phyloP scores from a whole-genome alignment of 1,284 basidiomycete species.

The Cystobasidium sp. region DNA sequence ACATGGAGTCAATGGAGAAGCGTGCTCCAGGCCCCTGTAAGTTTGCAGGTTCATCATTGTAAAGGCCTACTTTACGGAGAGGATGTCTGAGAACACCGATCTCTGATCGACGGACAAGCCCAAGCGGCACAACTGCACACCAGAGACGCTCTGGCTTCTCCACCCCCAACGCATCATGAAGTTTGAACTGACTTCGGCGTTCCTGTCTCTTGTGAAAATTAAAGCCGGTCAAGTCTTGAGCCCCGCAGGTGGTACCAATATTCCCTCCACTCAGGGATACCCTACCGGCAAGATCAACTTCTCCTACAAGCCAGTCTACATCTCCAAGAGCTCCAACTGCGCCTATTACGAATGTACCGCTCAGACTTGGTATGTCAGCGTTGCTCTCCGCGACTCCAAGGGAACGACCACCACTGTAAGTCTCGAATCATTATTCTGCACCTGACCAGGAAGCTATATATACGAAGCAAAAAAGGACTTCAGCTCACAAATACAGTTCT shows the following conservation, averaged over 20 bases:
- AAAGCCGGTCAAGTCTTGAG: constrained; percentile 16
- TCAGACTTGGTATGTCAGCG: constrained; percentile 35
- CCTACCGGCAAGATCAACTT: constrained; percentile 33
- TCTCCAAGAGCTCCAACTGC: constrained; percentile 22
- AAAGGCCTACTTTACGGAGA: no score
- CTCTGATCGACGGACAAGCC: no score
- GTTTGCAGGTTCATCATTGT: no score
- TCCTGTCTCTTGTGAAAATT: not conserved
- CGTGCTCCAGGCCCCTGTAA: constrained; percentile 15
- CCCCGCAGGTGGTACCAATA: constrained; percentile 20
- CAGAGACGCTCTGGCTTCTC: not conserved
- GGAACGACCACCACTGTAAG: constrained; percentile 15
- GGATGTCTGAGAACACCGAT: not conserved
- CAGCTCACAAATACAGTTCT: not conserved
- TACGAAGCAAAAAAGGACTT: no score
- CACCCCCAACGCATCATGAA: not conserved
- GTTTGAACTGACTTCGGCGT: not conserved
- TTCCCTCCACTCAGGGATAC: constrained; percentile 26
- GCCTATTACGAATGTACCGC: constrained; percentile 26
- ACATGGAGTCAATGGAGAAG: constrained; percentile 1
- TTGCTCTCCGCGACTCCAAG: constrained; percentile 18
- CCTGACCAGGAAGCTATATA: not conserved
- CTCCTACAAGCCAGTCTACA: constrained; percentile 30
- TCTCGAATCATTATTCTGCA: not conserved
- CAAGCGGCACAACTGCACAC: not conserved